Evolutionary conservation across 371 early-diverging fungal genomes (phyloP), one percentile per base, ranked within the genome.

Genomic region (Circinella umbellata): DNA sequence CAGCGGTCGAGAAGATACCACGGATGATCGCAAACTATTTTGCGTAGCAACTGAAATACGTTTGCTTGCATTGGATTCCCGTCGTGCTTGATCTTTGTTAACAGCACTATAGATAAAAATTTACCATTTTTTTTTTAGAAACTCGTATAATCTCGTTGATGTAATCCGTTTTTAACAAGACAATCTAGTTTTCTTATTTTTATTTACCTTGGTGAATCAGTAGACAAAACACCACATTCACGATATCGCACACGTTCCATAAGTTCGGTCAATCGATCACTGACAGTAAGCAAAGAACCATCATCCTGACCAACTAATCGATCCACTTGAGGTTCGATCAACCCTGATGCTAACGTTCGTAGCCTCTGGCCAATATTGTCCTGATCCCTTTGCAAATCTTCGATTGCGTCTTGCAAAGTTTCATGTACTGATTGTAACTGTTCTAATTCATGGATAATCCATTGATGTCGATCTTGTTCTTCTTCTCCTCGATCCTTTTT

Each of bases 401-500:
- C 76, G 39, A 81, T 73, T 0, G 77, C 76, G 20, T 76, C 79
- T 20, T 81, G 76, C 18, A 84, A 51, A 61, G 69, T 74, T 55
- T 79, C 72, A 63, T 89, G 83, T 4, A 85, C 83, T 38, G 78
- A 77, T 5, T 86, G 79, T 15, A 87, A 64, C 55, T 84, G 87
- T 47, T 87, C 89, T 66, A 89, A 70, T 68, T 89, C 89, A 35
- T 84, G 81, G 15, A 86, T 66, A 42, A 87, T 85, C 80, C 86
- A 72, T n/a, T 87, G 86, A 39, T 86, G 85, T 0, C 85, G 78
- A 57, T 88, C 89, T 62, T 82, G 67, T 6, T 83, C 87, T 8
- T 81, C 82, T 0, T 72, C 65, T 0, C 64, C 67, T 49, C 49
- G 39, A 34, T 71, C 39, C 63, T 55, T 13, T 13, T 63, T 27